Evolutionary conservation across 2,329 filamentous ascomycete genomes (phyloP).

Genomic region (Coniella lustricola): DNA sequence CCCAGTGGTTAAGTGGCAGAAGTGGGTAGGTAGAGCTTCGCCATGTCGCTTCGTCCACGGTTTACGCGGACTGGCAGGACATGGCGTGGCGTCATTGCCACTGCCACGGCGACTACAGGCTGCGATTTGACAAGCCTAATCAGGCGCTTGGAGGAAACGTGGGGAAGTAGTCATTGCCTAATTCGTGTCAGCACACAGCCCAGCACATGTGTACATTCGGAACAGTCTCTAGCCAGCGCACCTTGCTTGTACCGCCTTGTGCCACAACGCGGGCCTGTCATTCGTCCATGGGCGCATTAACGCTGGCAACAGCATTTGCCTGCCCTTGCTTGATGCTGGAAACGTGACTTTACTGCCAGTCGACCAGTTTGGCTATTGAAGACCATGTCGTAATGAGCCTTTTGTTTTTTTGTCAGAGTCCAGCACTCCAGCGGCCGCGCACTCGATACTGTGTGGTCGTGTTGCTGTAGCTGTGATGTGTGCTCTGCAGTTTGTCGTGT

Average conservation of each 20-base stretch:
- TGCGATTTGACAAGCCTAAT: not conserved
- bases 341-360: no score
- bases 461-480: not conserved
- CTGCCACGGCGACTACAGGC: not conserved
- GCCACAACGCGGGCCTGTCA: slow-evolving; percentile 8
- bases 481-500: not conserved
- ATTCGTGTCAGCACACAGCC: not conserved
- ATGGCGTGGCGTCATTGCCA: slow-evolving; percentile 4
- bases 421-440: no score
- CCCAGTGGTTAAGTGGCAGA: slow-evolving; percentile 1
- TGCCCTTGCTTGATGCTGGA: not conserved
- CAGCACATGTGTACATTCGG: not conserved
- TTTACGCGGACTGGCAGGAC: not conserved
- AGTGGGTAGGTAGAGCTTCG: no score
- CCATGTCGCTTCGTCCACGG: not conserved
- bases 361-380: no score
- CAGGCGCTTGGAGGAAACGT: slow-evolving; percentile 1
- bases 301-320: slow-evolving; percentile 2
- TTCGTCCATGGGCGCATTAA: slow-evolving; percentile 10
- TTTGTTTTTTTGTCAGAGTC: not conserved
- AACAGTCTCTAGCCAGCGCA: not conserved
- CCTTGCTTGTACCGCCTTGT: not conserved
- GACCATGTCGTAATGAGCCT: not conserved
- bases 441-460: not conserved
- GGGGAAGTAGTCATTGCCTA: slow-evolving; percentile 11